These are phyloP conservation scores for Penicillium robsamsonii DNA, from an alignment of 495 filamentous ascomycete genomes.

Conservation along the genomic window DNA sequence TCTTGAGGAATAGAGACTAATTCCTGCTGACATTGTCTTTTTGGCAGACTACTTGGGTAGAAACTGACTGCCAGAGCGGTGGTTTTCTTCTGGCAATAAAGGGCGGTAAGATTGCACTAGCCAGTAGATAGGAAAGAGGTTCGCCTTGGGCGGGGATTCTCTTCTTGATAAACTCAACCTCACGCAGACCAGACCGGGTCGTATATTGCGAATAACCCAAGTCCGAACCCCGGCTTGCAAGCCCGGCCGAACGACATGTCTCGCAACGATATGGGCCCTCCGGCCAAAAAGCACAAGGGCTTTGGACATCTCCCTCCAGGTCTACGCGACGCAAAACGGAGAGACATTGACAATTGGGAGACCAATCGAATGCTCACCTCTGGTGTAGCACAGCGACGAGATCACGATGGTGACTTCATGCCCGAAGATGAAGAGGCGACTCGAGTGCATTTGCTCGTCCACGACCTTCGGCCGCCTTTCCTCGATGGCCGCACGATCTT, in stretches of 20 bases:
- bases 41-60: background rate
- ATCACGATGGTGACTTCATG: constrained; percentile 74
- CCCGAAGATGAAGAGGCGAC: constrained; percentile 92
- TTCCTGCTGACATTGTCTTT: background rate
- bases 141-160: background rate
- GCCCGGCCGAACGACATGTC: constrained; percentile 31
- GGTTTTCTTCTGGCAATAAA: background rate
- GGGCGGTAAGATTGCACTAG: background rate
- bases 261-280: constrained; percentile 38
- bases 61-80: background rate
- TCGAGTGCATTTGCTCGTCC: constrained; percentile 85
- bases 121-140: constrained; percentile 4
- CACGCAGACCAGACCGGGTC: background rate
- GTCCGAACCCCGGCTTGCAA: background rate
- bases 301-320: constrained; percentile 36
- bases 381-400: constrained; percentile 86
- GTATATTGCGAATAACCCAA: background rate
- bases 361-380: constrained; percentile 98
- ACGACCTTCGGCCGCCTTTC: constrained; percentile 93
- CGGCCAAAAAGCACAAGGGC: constrained; percentile 46
- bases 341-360: constrained; percentile 96
- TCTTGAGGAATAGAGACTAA: background rate
- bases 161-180: background rate
- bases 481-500: constrained; percentile 93
- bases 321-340: constrained; percentile 66